Evolutionary conservation across 2,329 filamentous ascomycete species (phyloP), one percentile per base, ranked within the genome.

Genomic region (Botrytis pseudocinerea): DNA sequence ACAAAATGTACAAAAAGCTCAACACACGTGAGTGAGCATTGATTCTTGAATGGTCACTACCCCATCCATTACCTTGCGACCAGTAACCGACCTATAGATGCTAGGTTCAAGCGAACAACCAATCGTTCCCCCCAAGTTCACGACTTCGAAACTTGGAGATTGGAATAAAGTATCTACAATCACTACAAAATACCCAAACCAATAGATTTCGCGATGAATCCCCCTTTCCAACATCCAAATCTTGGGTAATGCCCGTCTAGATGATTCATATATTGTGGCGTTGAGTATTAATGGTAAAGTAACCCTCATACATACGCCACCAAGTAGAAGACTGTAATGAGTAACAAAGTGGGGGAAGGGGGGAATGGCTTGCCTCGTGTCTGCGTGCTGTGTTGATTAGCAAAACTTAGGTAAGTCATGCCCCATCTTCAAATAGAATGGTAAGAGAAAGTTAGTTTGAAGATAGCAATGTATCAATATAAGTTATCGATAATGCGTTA

Each of bases 241-340:
- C 14, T 66, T n/a, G n/a, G 46, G 25, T 12, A 66, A 38, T 25
- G 32, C 14, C 5, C 12, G 22, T 54, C 32, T n/a, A 66, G 22
- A 66, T 66, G 46, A 66, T 66, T 66, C 22, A 66, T 66, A 51
- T n/a, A 38, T 66, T 51, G 64, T 66, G 46, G 64, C 64, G 32
- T 54, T 12, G 46, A 66, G 46, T 40, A 38, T 66, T 51, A 6
- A 38, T 66, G 46, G 64, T 54, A 66, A 66, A 54, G 64, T 66
- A 66, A 54, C 64, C 32, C 25, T 18, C 48, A 66, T 51, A 66
- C 46, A 66, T 66, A 66, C 46, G 64, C 64, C 64, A 51, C 44
- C 32, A 51, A 51, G 64, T 38, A 51, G 32, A 28, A 28, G 44
- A n/a, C 64, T 35, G 7, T 25, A 66, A 66, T n/a, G 32, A 51